These are phyloP conservation scores for Verticillium dahliae DNA, from an alignment of 2,329 filamentous ascomycete genomes.

Conservation along the genomic window DNA sequence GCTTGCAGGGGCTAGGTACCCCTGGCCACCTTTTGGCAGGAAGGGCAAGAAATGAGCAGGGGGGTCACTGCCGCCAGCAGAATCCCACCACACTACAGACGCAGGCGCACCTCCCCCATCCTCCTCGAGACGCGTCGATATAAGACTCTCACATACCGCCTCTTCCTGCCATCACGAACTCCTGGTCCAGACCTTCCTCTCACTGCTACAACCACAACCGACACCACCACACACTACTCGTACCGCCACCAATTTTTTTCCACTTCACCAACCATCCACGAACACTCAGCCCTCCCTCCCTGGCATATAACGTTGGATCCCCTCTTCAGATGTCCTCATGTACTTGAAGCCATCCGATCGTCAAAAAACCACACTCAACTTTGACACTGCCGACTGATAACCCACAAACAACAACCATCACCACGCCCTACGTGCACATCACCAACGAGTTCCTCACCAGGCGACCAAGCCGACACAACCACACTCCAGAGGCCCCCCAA, in stretches of 20 bases:
- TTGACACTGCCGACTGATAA: neutral
- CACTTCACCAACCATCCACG: neutral
- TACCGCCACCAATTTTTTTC: neutral
- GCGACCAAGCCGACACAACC: neutral
- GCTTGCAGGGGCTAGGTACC: neutral
- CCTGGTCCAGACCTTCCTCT: neutral
- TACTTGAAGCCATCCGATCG: neutral
- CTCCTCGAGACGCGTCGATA: neutral
- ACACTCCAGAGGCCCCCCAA: neutral
- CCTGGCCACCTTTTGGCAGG: neutral
- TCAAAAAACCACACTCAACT: neutral
- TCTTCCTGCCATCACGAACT: neutral
- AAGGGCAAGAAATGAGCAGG: neutral
- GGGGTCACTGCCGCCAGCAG: neutral
- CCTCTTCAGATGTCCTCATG: slow-evolving; percentile 1
- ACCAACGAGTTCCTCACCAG: neutral
- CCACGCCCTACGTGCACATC: neutral
- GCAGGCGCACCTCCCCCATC: neutral
- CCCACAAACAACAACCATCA: neutral
- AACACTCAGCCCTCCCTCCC: neutral
- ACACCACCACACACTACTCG: neutral
- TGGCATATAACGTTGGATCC: neutral
- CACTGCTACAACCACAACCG: neutral
- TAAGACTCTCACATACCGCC: neutral
- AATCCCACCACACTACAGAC: neutral